These are phyloP conservation scores for Notholithocarpus densiflorus DNA, from an alignment of 306 rosid genomes.

Conservation along the genomic window DNA sequence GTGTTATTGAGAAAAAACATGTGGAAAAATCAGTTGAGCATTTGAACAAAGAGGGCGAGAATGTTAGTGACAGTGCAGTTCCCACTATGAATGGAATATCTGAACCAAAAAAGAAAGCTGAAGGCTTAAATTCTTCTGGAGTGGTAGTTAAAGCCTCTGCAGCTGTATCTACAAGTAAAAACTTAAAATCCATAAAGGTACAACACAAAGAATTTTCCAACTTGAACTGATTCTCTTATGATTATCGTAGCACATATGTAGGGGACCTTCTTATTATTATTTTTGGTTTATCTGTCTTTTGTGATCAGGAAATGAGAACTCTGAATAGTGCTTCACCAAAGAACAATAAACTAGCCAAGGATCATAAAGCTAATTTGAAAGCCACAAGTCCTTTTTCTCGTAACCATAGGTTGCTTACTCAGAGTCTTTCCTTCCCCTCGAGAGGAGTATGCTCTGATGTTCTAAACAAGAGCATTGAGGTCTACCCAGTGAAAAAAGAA, in stretches of 20 bases:
- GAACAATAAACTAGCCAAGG: conserved; percentile 56
- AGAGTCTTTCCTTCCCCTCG: conserved; percentile 77
- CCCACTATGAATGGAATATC: conserved; percentile 37
- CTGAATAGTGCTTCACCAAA: conserved; percentile 39
- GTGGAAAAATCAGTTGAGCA: conserved; percentile 27
- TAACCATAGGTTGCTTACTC: conserved; percentile 53
- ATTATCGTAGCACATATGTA: background rate
- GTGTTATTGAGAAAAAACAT: conserved; percentile 46
- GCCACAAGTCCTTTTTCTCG: conserved; percentile 37
- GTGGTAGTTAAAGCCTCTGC: conserved; percentile 40
- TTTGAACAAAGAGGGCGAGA: conserved; percentile 34
- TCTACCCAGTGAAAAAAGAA: conserved; percentile 37
- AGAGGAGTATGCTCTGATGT: conserved; percentile 46
- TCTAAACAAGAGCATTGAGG: conserved; percentile 68
- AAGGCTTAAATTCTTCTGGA: conserved; percentile 38
- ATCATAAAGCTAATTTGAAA: conserved; percentile 44
- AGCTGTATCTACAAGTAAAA: conserved; percentile 46
- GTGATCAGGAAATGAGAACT: conserved; percentile 50
- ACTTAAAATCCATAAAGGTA: conserved; percentile 59
- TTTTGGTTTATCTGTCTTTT: conserved; percentile 13
- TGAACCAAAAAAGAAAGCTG: conserved; percentile 34
- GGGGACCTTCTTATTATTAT: background rate
- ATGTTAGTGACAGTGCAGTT: conserved; percentile 33
- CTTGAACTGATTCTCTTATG: background rate
- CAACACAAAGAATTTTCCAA: background rate